phyloP scores from a whole-genome alignment of 139 green algal genomes.

The Monoraphidium neglectum region DNA sequence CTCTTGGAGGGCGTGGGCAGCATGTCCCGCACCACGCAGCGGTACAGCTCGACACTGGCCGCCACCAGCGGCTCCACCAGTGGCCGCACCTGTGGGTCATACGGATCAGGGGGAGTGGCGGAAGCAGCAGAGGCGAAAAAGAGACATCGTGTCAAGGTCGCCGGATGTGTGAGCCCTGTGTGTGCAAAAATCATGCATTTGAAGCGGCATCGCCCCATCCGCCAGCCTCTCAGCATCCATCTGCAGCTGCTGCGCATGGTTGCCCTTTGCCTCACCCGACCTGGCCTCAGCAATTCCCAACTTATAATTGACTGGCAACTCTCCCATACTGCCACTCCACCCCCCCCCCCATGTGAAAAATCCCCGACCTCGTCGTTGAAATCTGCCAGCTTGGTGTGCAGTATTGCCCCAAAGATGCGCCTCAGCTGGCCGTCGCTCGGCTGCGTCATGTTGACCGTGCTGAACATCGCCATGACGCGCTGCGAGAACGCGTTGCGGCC shows the following conservation, averaged over 20 bases:
- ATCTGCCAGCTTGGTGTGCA: constrained; percentile 72
- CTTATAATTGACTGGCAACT: too few species aligned
- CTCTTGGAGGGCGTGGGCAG: constrained; percentile 86
- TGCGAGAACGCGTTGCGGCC: constrained; percentile 78
- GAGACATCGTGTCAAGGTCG: too few species aligned
- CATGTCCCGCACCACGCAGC: constrained; percentile 57
- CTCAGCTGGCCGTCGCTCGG: constrained; percentile 72
- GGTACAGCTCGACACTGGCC: constrained; percentile 87
- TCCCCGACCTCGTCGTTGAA: constrained; percentile 72
- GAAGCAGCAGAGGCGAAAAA: too few species aligned
- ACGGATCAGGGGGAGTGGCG: too few species aligned
- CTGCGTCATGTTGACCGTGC: constrained; percentile 68
- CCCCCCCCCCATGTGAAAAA: too few species aligned
- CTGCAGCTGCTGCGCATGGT: too few species aligned
- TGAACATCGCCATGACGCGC: constrained; percentile 74
- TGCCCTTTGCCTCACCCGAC: too few species aligned
- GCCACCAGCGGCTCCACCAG: constrained; percentile 76
- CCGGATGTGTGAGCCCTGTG: too few species aligned
- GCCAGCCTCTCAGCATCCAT: background rate
- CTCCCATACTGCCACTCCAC: too few species aligned
- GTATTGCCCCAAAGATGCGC: constrained; percentile 81
- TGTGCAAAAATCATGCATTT: too few species aligned
- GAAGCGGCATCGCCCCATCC: too few species aligned
- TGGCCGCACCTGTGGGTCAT: constrained; percentile 64
- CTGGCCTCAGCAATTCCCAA: too few species aligned